Conservation (phyloP, 2,329 filamentous ascomycete genomes). For the Epichloe hybrida region DNA sequence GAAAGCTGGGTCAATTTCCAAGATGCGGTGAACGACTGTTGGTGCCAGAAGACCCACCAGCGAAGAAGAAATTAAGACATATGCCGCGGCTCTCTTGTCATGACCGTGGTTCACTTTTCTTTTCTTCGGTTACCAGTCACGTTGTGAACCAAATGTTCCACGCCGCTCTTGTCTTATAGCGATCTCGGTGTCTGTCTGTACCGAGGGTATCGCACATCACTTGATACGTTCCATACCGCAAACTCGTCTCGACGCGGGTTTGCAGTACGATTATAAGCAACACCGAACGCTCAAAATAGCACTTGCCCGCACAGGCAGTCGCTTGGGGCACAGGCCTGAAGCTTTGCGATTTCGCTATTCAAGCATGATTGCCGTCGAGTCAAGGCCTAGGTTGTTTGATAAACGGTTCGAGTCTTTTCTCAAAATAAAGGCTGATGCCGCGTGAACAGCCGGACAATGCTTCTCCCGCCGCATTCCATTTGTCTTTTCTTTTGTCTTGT, state of each 20-base stretch:
- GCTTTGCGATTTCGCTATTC: no score
- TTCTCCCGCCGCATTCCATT: not conserved
- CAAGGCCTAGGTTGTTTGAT: no score
- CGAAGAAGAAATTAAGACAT: constrained; percentile 13
- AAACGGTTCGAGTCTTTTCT: no score
- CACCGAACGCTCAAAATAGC: no score
- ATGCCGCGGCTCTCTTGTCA: not conserved
- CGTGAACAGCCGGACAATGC: no score
- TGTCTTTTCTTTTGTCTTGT: not conserved
- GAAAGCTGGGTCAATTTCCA: constrained; percentile 28
- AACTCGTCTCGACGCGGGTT: not conserved
- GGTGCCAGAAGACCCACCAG: constrained; percentile 30
- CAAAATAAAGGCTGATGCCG: no score
- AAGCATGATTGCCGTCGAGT: no score
- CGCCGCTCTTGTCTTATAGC: not conserved
- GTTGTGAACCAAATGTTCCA: not conserved
- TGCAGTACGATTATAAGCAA: not conserved
- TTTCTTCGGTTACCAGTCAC: not conserved
- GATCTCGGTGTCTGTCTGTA: not conserved
- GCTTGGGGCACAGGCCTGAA: no score
- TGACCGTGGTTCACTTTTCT: not conserved
- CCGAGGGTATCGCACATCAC: not conserved
- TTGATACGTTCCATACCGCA: constrained; percentile 2
- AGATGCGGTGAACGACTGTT: constrained; percentile 35
- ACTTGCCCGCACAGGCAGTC: no score